Evolutionary conservation across 2,329 filamentous ascomycete species (phyloP), one percentile per base, ranked within the genome.

Genomic region (Xylaria sp.): DNA sequence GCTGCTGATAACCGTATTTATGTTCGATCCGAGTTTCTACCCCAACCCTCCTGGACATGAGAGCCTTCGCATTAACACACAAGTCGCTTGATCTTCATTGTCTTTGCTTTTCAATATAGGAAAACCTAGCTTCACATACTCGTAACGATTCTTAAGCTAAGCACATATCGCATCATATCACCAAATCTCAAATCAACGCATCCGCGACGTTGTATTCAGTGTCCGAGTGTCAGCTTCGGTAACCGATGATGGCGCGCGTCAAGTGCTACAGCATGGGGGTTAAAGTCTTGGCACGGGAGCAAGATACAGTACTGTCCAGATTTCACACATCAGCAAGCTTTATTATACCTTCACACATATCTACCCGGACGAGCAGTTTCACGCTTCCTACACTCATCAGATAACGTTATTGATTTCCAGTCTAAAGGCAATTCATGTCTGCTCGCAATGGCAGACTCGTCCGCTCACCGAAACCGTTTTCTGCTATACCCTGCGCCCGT

Each of bases 1-100:
- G 68, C 66, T 2, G 31, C 42, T 0, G 74, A 77, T 5, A 74
- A 71, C 1, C 38, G 65, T 17, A 72, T 77, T 9, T 74, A 75
- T 56, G 15, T 74, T 23, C 69, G 70, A 48, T 70, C 44, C 0
- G 76, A 77, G 51, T 75, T 74, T 59, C 23, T 75, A n/a, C 36
- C 59, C 9, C 66, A 68, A 7, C 66, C 61, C 17, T 44, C 49
- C 11, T 73, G 62, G 62, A 10, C 13, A 64, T 67, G 5, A 58
- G 51, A 58, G 23, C 10, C 36, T 38, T 13, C 11, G 6, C 17
- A 33, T 2, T 33, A 17, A 7, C 23, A 13, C 13, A 51, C 15
- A 31, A 31, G 49, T n/a, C 6, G 7, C 28, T 5, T 9, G 7
- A 10, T 31, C 26, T 53, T n/a, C 15, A 15, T 6, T n/a, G 1